These are phyloP conservation scores for Plasmodium inui DNA, from an alignment of 169 alveolate genomes.

Conservation along the genomic window DNA sequence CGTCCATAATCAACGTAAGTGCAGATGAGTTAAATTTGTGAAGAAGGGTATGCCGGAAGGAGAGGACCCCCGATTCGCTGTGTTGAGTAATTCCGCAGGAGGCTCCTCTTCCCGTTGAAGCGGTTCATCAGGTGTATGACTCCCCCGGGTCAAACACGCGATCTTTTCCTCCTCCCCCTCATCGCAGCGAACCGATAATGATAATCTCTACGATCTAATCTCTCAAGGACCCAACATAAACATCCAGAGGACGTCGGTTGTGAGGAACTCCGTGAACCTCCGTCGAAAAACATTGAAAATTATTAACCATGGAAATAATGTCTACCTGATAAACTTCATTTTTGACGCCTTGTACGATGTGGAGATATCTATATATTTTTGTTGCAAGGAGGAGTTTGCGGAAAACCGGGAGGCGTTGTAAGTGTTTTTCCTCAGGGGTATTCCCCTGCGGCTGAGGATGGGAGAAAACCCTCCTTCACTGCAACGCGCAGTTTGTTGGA, in stretches of 20 bases:
- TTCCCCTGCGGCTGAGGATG: too few species aligned
- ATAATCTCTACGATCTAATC: slow-evolving; percentile 11
- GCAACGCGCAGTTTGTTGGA: neutral
- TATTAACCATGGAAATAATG: slow-evolving; percentile 23
- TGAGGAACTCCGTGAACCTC: slow-evolving; percentile 42
- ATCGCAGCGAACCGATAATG: slow-evolving; percentile 26
- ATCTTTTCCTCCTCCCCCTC: neutral
- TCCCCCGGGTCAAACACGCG: neutral
- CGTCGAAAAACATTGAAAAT: slow-evolving; percentile 40
- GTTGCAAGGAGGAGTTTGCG: slow-evolving; percentile 42
- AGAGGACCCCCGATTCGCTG: neutral
- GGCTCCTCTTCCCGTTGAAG: too few species aligned
- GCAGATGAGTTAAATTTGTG: neutral
- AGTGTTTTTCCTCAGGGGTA: neutral
- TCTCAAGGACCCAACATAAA: slow-evolving; percentile 73
- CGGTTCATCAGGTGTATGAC: neutral
- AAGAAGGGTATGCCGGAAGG: neutral
- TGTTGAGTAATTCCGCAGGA: neutral
- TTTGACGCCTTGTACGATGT: slow-evolving; percentile 72
- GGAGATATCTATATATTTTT: slow-evolving; percentile 50
- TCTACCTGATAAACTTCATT: slow-evolving; percentile 55
- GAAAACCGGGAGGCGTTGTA: slow-evolving; percentile 37
- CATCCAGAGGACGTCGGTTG: slow-evolving; percentile 61
- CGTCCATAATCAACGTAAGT: slow-evolving; percentile 23
- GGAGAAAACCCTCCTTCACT: neutral